Percentiles rank a stretch among this genome's conserved stretches.
Conservation (phyloP, 148 eudicot species). For the Arbutus unedo region DNA sequence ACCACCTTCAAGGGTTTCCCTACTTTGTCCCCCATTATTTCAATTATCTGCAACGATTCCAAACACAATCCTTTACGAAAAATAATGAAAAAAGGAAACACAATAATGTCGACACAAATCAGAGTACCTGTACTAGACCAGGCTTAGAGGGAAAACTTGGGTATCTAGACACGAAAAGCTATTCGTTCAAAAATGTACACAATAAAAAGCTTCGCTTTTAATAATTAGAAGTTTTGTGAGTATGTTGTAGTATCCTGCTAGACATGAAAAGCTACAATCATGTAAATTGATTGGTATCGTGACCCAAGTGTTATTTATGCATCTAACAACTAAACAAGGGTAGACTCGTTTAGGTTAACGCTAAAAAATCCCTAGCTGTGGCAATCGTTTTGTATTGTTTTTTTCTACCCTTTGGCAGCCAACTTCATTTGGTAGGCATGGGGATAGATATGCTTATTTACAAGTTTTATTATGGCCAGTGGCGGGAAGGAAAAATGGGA, state of each 20-base stretch:
- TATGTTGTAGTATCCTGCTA: background rate
- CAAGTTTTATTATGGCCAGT: background rate
- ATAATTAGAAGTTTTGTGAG: background rate
- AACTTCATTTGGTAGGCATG: background rate
- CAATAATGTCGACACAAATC: background rate
- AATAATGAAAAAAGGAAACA: background rate
- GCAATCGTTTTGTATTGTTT: background rate
- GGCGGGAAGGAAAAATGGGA: too few species aligned
- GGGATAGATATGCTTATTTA: background rate
- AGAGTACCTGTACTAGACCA: background rate
- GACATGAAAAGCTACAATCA: background rate
- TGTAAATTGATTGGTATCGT: background rate
- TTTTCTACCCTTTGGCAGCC: background rate
- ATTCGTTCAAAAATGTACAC: background rate
- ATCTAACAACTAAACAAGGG: background rate
- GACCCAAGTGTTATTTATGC: background rate
- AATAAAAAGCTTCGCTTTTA: background rate
- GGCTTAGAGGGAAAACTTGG: background rate
- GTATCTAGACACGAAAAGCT: background rate
- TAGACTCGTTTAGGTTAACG: background rate
- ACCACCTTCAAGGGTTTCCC: conserved; percentile 71
- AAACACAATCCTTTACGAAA: background rate
- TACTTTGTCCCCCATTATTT: conserved; percentile 76
- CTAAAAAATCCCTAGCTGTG: background rate
- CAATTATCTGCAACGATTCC: conserved; percentile 48